Evolutionary conservation across 371 early-diverging fungal species (phyloP).

Genomic region (Mortierella sp.): DNA sequence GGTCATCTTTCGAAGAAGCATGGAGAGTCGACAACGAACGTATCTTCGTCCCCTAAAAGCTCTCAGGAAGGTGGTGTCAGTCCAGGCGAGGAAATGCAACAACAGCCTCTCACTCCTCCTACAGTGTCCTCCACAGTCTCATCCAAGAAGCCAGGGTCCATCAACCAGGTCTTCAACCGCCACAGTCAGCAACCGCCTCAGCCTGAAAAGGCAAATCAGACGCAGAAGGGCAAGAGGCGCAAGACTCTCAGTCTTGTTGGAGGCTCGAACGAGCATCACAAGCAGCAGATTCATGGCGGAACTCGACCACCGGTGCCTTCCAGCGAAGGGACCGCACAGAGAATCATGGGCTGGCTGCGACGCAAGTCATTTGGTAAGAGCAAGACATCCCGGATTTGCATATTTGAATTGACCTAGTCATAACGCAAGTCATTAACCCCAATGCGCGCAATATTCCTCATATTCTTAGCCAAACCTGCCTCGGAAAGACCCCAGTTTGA

Average conservation of each 20-base stretch:
- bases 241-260: slow-evolving; percentile 68
- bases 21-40: slow-evolving; percentile 28
- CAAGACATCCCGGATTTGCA: too few relatives aligned
- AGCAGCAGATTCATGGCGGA: slow-evolving; percentile 35
- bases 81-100: slow-evolving; percentile 15
- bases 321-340: slow-evolving; percentile 65
- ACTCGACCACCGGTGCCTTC: slow-evolving; percentile 37
- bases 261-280: slow-evolving; percentile 42
- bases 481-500: slow-evolving; percentile 30
- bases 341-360: slow-evolving; percentile 79
- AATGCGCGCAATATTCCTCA: neutral
- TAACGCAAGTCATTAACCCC: too few relatives aligned
- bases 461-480: slow-evolving; percentile 25
- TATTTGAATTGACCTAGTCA: too few relatives aligned
- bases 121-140: neutral
- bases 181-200: slow-evolving; percentile 6
- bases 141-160: slow-evolving; percentile 47
- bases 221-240: slow-evolving; percentile 61
- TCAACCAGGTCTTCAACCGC: slow-evolving; percentile 43
- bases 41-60: slow-evolving; percentile 24
- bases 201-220: slow-evolving; percentile 22
- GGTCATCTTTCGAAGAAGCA: slow-evolving; percentile 51
- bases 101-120: slow-evolving; percentile 8
- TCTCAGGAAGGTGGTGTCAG: slow-evolving; percentile 20
- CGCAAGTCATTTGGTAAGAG: slow-evolving; percentile 71